Percentiles rank a stretch among this genome's conserved stretches.
These are phyloP conservation scores for Zygotorulaspora chibaensis DNA, from an alignment of 805 yeast genomes.

Conservation along the genomic window DNA sequence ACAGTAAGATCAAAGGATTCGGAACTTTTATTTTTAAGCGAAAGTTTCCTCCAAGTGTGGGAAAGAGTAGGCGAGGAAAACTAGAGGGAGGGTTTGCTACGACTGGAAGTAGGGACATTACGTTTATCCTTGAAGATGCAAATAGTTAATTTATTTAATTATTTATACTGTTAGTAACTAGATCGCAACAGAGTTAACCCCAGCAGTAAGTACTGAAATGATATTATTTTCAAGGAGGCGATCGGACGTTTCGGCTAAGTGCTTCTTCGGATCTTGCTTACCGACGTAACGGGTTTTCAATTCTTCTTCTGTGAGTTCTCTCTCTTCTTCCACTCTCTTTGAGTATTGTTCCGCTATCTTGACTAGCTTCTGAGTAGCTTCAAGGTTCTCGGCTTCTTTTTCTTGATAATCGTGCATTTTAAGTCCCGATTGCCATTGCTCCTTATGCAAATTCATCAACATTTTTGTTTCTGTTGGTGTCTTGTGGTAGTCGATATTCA, in stretches of 20 bases:
- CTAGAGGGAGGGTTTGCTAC: background rate
- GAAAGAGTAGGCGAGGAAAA: constrained; percentile 27
- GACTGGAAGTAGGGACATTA: background rate
- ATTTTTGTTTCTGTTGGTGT: constrained; percentile 88
- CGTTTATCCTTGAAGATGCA: background rate
- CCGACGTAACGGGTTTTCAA: constrained; percentile 95
- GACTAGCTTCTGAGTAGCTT: constrained; percentile 72
- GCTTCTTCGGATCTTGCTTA: constrained; percentile 98
- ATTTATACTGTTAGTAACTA: background rate
- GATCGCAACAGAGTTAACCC: constrained; percentile 85
- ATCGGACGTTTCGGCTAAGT: constrained; percentile 84
- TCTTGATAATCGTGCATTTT: constrained; percentile 70
- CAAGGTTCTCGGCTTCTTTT: constrained; percentile 71
- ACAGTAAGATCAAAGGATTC: constrained; percentile 44
- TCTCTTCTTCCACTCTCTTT: constrained; percentile 86
- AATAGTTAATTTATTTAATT: background rate
- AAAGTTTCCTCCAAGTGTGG: constrained; percentile 69
- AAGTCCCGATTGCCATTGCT: constrained; percentile 92
- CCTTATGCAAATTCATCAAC: constrained; percentile 90
- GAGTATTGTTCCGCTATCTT: constrained; percentile 87
- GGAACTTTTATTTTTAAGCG: constrained; percentile 58
- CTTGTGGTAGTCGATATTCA: constrained; percentile 91
- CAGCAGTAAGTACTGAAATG: constrained; percentile 80
- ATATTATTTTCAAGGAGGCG: constrained; percentile 83
- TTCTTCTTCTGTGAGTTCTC: constrained; percentile 80